Evolutionary conservation across 2,329 filamentous ascomycete species (phyloP), one percentile per base, ranked within the genome.

Genomic region (Nigrospora sphaerica): DNA sequence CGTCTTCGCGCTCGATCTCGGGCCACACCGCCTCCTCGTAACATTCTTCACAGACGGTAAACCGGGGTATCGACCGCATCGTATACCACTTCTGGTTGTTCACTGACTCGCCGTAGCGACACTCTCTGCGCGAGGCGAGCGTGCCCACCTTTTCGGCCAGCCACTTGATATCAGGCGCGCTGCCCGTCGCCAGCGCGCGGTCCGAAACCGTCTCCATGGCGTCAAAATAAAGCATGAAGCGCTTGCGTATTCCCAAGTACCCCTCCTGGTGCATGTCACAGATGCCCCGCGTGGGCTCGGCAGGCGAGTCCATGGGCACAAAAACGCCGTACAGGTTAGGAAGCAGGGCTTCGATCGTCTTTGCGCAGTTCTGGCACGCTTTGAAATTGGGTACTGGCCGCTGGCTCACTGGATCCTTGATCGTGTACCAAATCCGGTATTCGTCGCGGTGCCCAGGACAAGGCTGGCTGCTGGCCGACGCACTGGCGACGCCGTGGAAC

Each of bases 41-140:
- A 63, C 91, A 97, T 63, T 92, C 88, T 52, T 86, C 81, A 64
- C 91, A 97, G 4, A 95, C 84, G 1, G 86, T 89, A 57, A 95
- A 81, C 41, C 90, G 79, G 0, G 86, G 87, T 0, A 95, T 69
- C 13, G 78, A 73, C 1, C 86, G 80, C 62, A 95, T 88, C 46
- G 78, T 82, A 62, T 95, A 83, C 91, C 91, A 96, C 35, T 75
- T 70, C 12, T 74, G 76, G 46, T 80, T 75, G n/a, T 71, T 63
- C 3, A 85, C 65, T 5, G 80, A 72, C n/a, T 73, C 76, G 59
- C 86, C 81, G 32, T 80, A 74, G 17, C 71, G 70, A 59, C 88
- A 95, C 59, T 88, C 80, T 3, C 77, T 72, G 28, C 80, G 64
- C 5, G 69, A 65, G 17, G 74, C 74, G 48, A 85, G 71, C 32